Evolutionary conservation across 2,329 filamentous ascomycete genomes (phyloP), one percentile per base, ranked within the genome.

Genomic region (Xylaria digitata): DNA sequence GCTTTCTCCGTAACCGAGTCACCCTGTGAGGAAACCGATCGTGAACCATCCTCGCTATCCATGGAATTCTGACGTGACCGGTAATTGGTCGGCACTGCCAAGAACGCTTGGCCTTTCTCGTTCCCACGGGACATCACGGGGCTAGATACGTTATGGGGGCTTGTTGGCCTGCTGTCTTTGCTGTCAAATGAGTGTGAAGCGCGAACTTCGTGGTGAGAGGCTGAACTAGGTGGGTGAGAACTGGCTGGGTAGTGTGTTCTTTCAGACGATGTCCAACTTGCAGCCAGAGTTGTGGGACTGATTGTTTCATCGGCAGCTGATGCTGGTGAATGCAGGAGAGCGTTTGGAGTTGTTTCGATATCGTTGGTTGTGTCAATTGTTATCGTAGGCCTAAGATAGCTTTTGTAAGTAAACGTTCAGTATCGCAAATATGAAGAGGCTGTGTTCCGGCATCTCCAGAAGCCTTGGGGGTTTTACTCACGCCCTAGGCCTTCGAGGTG

Each of bases 81-180:
- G 58, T 82, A 76, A 55, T 82, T 82, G n/a, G 83, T 84, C 0
- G 91, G 91, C 1, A 93, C 91, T 0, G 89, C 84, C 53, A 93
- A 82, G 71, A 91, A 91, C 61, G 83, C 83, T 72, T 83, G 75
- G 63, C 79, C 76, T 73, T 82, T 75, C 78, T 89, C 79, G 78
- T 78, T 81, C 19, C 77, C 79, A 17, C 80, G 80, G 19, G 82
- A 78, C 13, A 86, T 70, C 8, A 87, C 81, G 0, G 86, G 86
- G 68, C 82, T 88, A 32, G 89, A 91, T 56, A 93, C 84, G 80
- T 92, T 93, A 78, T 92, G 90, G 8, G 90, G 89, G 70, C 90
- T 92, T 13, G 87, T 90, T 1, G 90, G 90, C 65, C 89, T 83
- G 76, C 87, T 90, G 67, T 90, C 88, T 70, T 82, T 85, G 42